Base-by-base conservation (phyloP, 106 monocot genomes). In the Triglochin maritima region DNA sequence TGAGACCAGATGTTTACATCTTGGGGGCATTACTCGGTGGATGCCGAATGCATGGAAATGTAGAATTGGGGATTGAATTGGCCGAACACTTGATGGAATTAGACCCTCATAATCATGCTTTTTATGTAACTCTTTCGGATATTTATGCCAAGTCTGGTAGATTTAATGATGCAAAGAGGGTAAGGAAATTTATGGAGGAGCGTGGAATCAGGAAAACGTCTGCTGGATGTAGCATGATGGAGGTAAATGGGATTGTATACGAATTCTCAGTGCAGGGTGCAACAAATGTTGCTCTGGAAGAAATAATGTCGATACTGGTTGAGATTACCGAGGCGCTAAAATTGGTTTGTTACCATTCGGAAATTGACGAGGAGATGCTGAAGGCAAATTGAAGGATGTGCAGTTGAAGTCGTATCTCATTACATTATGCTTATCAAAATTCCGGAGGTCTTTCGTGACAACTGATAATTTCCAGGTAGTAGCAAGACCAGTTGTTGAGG, bases 1-100 rank as follows among this genome's bases (percentile, higher is more conserved):
- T 83, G 83, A 51, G 69, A 64, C 79, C 83, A 4, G 76, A 83
- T 60, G 55, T 17, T 3, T 76, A 66, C 59, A 79, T 83, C 29
- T 79, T 76, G 76, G 83, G 83, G 17, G 83, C 83, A 65, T 73
- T 83, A 63, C 79, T 83, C 29, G 79, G 79, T 64, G 69, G 76
- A 2, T 83, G 83, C 50, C 57, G 69, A 53, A 79, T 83, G 69
- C 83, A 79, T 44, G 76, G 72, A 17, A 83, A 83, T 62, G 69
- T 72, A 0, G 79, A 72, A 7, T 65, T 77, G 6, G 83, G 79
- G 8, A 76, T 79, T 60, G 60, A 60, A 62, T 42, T 79, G 17
- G 78, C 73, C 29, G 56, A 12, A 53, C 29, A 73, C 57, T 14
- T 83, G 44, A 76, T 83, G 42, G 53, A 16, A 5, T 42, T 73